These are phyloP conservation scores for Magnusiomyces paraingens DNA, from an alignment of 1,139 yeast species.

Conservation along the genomic window DNA sequence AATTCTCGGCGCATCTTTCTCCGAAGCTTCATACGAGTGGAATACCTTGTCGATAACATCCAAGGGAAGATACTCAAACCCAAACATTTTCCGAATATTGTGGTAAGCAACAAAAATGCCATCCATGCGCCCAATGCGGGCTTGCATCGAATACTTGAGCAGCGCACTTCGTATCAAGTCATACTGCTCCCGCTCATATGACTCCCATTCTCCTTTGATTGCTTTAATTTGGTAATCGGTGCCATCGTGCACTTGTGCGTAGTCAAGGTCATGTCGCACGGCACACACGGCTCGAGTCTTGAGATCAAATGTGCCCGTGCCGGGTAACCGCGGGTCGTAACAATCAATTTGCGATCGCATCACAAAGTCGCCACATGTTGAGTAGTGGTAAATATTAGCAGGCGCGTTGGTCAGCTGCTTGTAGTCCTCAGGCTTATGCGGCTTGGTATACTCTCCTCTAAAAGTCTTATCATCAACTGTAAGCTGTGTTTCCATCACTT, in stretches of 20 bases:
- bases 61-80: slow-evolving; percentile 82
- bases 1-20: slow-evolving; percentile 39
- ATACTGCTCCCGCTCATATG: slow-evolving; percentile 69
- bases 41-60: slow-evolving; percentile 58
- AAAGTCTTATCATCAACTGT: slow-evolving; percentile 48
- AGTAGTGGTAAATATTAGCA: slow-evolving; percentile 56
- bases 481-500: slow-evolving; percentile 64
- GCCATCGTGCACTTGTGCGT: slow-evolving; percentile 49
- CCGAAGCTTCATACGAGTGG: slow-evolving; percentile 35
- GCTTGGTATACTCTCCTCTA: slow-evolving; percentile 28
- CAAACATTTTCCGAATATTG: slow-evolving; percentile 72
- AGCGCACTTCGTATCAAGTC: slow-evolving; percentile 74
- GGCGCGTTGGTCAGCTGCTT: slow-evolving; percentile 4
- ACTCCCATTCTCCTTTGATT: slow-evolving; percentile 59
- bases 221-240: slow-evolving; percentile 62
- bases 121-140: slow-evolving; percentile 94
- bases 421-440: slow-evolving; percentile 10
- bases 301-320: slow-evolving; percentile 86
- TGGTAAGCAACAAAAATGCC: slow-evolving; percentile 92
- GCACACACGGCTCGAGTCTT: slow-evolving; percentile 90
- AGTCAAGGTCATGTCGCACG: slow-evolving; percentile 68
- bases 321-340: slow-evolving; percentile 67
- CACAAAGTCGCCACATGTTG: slow-evolving; percentile 59
- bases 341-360: slow-evolving; percentile 93
- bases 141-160: slow-evolving; percentile 82